Percentiles rank a stretch among this genome's conserved stretches.
These are phyloP conservation scores for Raddia guianensis DNA, from an alignment of 176 grass and related monocot species.

Conservation along the genomic window DNA sequence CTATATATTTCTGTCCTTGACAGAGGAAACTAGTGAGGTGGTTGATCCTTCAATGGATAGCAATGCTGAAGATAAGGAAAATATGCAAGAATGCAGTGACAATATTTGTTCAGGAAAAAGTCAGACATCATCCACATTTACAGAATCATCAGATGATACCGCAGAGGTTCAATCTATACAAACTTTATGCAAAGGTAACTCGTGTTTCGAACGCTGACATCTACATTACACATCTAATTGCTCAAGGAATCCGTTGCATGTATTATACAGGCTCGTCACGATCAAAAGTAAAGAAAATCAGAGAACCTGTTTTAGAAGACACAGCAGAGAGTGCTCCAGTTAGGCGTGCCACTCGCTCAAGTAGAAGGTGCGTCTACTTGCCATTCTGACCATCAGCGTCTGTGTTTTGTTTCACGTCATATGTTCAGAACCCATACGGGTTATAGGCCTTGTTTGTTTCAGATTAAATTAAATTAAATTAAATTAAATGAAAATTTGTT, in stretches of 20 bases:
- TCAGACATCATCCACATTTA: constrained; percentile 43
- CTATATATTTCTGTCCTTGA: constrained; percentile 2
- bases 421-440: not conserved
- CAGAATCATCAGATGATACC: constrained; percentile 45
- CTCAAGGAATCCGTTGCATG: constrained; percentile 24
- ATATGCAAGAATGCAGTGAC: constrained; percentile 35
- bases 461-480: too few relatives aligned
- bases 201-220: not conserved
- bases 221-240: not conserved
- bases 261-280: constrained; percentile 42
- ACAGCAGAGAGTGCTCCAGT: constrained; percentile 41
- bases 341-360: constrained; percentile 45
- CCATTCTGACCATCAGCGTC: not conserved
- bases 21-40: constrained; percentile 67
- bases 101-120: constrained; percentile 50
- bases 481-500: too few relatives aligned
- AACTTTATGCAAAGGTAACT: constrained; percentile 54
- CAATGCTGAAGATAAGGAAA: constrained; percentile 38
- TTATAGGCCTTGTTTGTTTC: too few relatives aligned
- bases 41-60: constrained; percentile 53
- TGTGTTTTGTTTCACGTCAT: not conserved
- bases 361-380: constrained; percentile 46
- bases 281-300: constrained; percentile 45
- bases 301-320: constrained; percentile 41
- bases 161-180: constrained; percentile 53